Base-by-base conservation (phyloP, 2,329 filamentous ascomycete species). In the Grosmannia clavigera region DNA sequence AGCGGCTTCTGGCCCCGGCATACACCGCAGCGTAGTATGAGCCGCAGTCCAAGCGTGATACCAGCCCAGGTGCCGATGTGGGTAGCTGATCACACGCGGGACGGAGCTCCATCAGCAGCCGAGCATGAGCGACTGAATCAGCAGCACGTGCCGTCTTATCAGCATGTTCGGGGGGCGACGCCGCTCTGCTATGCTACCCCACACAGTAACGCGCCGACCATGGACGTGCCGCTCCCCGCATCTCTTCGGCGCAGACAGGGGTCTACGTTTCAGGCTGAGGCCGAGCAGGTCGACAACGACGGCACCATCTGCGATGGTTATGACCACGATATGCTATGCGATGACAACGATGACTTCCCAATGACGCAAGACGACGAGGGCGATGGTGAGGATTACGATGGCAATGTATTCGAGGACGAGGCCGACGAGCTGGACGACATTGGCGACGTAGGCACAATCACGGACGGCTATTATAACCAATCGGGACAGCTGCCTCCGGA, bases 121-220 rank as follows among this genome's bases (percentile, higher is more conserved):
- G 68, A 67, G 4, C 60, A 12, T 0, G 55, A 51, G 62, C 55
- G 25, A 59, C 70, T 5, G 68, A 68, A 72, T 75, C 53, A 25
- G 38, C 22, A 22, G 25, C 55, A 57, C 19, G 12, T 2, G 29
- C 6, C 31, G 33, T 1, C 33, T 14, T 14, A 22, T 3, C 55
- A 31, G 10, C 70, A 70, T 65, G 69, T 66, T 67, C 69, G 58
- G 71, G 77, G 38, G 70, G 76, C 75, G 14, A 83, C 80, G 0
- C 86, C 85, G 0, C 84, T 84, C 64, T 84, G 83, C n/a, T 91
- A 91, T 67, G 86, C 86, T 3, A 92, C 88, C 0, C 88, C 88
- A 0, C 78, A 86, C 68, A 90, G 86, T 67, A 85, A 84, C 62
- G 81, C 76, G 3, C 77, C 81, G 0, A 69, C 75, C 14, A 77